These are phyloP conservation scores for Neonectria faginata DNA, from an alignment of 2,329 filamentous ascomycete species.

Conservation along the genomic window DNA sequence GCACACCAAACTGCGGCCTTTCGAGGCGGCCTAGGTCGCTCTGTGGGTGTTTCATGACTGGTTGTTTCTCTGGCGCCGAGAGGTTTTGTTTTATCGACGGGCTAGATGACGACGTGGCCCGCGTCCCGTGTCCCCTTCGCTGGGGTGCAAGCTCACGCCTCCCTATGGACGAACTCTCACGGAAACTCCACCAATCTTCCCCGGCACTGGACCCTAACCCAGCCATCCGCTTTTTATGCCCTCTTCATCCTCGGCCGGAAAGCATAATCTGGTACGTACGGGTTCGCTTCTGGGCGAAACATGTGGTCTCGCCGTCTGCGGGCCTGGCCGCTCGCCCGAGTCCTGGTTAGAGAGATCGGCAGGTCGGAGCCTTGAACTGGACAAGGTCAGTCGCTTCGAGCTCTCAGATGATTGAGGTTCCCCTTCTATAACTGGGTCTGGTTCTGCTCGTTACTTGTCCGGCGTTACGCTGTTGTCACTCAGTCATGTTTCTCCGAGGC, in stretches of 20 bases:
- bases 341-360: background rate
- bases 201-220: constrained; percentile 10
- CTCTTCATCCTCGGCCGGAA: constrained; percentile 10
- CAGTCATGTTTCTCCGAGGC: background rate
- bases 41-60: constrained; percentile 6
- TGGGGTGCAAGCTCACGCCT: background rate
- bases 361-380: background rate
- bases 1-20: background rate
- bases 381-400: background rate
- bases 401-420: background rate
- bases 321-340: background rate
- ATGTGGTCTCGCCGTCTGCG: constrained; percentile 9
- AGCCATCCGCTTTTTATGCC: constrained; percentile 12
- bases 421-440: constrained; percentile 1
- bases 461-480: background rate
- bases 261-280: constrained; percentile 4
- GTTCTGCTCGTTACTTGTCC: background rate
- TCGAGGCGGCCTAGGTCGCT: background rate
- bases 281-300: constrained; percentile 9
- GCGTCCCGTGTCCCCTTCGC: constrained; percentile 6
- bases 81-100: constrained; percentile 2
- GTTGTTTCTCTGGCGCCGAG: constrained; percentile 10
- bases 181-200: constrained; percentile 22
- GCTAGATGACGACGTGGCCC: constrained; percentile 17
- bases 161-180: constrained; percentile 1